Evolutionary conservation across 1,284 basidiomycete species (phyloP).

Genomic region (Somion occarium): DNA sequence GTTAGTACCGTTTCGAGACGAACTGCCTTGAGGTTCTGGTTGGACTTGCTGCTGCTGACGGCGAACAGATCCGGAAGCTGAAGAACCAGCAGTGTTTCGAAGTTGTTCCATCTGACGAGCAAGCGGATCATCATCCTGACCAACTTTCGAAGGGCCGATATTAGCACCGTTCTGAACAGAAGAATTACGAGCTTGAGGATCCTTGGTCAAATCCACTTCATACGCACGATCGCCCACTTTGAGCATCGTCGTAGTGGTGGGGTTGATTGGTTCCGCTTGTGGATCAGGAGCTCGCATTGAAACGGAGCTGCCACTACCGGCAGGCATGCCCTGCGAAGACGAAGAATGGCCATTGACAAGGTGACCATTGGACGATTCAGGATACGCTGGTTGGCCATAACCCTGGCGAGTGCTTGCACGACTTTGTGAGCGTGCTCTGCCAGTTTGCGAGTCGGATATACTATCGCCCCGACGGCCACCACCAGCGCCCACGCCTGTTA

Average conservation of each 20-base stretch:
- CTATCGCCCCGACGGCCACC: conserved; percentile 15
- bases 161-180: conserved; percentile 11
- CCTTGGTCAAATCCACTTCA: conserved; percentile 57
- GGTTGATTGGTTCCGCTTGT: conserved; percentile 52
- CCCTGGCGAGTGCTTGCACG: conserved; percentile 26
- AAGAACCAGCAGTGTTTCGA: conserved; percentile 25
- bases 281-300: conserved; percentile 37
- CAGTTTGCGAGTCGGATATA: conserved; percentile 19
- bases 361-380: conserved; percentile 2
- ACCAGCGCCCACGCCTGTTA: conserved; percentile 63
- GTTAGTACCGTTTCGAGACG: conserved; percentile 14
- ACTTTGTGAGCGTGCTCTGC: conserved; percentile 28
- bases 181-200: conserved; percentile 33
- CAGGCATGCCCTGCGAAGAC: conserved; percentile 11
- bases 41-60: conserved; percentile 36
- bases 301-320: conserved; percentile 3
- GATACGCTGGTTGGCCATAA: conserved; percentile 7
- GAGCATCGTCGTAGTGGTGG: conserved; percentile 52
- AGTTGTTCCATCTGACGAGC: conserved; percentile 48
- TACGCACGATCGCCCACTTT: conserved; percentile 64
- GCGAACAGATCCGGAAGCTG: conserved; percentile 23
- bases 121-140: conserved; percentile 57
- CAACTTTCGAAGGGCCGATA: conserved; percentile 20
- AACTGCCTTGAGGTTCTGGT: conserved; percentile 17
- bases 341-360: conserved; percentile 22